Evolutionary conservation across 805 yeast genomes (phyloP).

Genomic region (Lipomyces spencermartinsiae): DNA sequence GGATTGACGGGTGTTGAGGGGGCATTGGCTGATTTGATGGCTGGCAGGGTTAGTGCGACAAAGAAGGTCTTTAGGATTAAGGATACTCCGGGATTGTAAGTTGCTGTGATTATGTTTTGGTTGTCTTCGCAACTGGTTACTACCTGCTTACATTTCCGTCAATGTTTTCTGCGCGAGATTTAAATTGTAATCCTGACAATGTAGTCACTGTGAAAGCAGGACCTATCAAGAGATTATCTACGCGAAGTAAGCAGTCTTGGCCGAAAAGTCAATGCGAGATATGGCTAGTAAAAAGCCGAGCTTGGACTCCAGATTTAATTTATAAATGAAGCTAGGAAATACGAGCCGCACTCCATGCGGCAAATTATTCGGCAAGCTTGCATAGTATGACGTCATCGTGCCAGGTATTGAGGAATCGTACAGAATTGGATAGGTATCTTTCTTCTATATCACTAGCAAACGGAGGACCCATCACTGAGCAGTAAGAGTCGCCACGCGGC

Average conservation of each 20-base stretch:
- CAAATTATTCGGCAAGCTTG: neutral
- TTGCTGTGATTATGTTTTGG: neutral
- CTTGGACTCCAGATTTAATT: neutral
- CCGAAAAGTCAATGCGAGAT: neutral
- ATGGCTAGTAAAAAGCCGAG: neutral
- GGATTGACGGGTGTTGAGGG: conserved; percentile 20
- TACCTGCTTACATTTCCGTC: too few species aligned
- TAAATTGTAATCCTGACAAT: neutral
- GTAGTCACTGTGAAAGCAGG: neutral
- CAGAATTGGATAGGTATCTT: too few species aligned
- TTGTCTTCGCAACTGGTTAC: neutral
- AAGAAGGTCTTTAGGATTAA: conserved; percentile 23
- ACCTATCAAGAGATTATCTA: neutral
- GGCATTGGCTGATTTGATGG: conserved; percentile 5
- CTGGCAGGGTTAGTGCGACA: conserved; percentile 14
- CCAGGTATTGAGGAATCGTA: neutral
- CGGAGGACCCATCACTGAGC: too few species aligned
- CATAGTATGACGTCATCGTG: neutral
- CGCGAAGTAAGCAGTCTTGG: neutral
- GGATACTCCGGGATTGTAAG: conserved; percentile 25
- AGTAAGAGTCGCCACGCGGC: too few species aligned
- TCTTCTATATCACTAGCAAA: too few species aligned
- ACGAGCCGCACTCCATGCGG: neutral
- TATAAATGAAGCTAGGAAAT: too few species aligned
- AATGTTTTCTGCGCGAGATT: neutral